Conservation (phyloP, 257 asterid genomes). For the Ilex asprella region DNA sequence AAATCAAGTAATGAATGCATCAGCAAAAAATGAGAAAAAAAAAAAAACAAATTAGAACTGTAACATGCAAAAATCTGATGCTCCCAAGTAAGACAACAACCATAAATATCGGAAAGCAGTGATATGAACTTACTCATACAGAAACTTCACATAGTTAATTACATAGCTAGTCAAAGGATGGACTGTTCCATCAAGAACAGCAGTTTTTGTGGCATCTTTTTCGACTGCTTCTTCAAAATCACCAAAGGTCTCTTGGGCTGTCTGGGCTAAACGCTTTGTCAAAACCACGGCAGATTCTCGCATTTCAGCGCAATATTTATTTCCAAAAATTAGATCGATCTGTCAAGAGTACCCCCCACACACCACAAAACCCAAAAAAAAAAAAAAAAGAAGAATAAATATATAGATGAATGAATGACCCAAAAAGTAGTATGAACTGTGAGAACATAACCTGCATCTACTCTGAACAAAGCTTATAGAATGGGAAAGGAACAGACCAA, state of each 20-base stretch:
- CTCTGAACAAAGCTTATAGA: no score
- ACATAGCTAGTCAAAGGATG: conserved; percentile 97
- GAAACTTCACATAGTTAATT: conserved; percentile 84
- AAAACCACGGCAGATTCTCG: conserved; percentile 59
- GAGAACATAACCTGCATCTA: background rate
- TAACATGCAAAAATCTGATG: no score
- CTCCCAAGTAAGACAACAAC: no score
- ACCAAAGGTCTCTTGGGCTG: conserved; percentile 89
- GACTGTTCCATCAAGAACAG: conserved; percentile 98
- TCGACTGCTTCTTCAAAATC: conserved; percentile 98
- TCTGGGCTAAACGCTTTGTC: conserved; percentile 78
- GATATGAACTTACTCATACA: conserved; percentile 65
- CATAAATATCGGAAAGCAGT: background rate
- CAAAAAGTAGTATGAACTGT: background rate
- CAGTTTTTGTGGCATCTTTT: conserved; percentile 88
- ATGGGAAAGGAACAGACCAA: no score
- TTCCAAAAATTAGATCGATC: conserved; percentile 62
- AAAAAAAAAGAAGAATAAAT: background rate
- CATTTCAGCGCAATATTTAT: conserved; percentile 66
- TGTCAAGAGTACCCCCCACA: conserved; percentile 25
- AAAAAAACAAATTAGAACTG: no score
- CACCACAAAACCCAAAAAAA: background rate
- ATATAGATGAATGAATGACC: background rate
- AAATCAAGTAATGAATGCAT: no score
- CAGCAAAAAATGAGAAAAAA: no score